These are phyloP conservation scores for Scutellaria minor DNA, from an alignment of 257 asterid genomes.

Conservation along the genomic window DNA sequence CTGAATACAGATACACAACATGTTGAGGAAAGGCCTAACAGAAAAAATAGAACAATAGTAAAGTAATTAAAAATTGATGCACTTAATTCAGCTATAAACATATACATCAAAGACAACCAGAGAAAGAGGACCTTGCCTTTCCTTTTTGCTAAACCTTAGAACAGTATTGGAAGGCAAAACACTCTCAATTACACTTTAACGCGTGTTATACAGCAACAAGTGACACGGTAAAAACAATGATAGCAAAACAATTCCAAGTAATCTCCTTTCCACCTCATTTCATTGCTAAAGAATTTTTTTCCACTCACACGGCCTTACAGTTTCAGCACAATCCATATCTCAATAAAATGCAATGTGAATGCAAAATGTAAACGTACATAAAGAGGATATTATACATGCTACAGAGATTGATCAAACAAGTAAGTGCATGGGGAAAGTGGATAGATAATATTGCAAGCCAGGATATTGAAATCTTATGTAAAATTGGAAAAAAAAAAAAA, in stretches of 20 bases:
- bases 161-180: neutral
- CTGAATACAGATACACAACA: neutral
- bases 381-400: neutral
- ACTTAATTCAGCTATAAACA: constrained; percentile 4
- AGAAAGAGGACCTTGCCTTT: neutral
- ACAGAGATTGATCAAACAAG: constrained; percentile 13
- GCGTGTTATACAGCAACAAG: neutral
- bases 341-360: neutral
- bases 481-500: neutral
- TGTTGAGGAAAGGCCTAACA: neutral
- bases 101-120: constrained; percentile 11
- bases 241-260: constrained; percentile 4
- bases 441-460: neutral
- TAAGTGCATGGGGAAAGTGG: neutral
- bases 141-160: neutral
- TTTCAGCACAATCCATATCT: neutral
- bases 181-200: neutral
- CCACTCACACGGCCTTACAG: neutral
- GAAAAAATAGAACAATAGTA: neutral
- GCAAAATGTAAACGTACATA: neutral
- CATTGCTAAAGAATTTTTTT: neutral
- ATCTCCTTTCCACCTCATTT: neutral
- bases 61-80: constrained; percentile 1
- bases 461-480: constrained; percentile 6
- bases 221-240: neutral